Conservation (phyloP, 2,329 filamentous ascomycete genomes). For the Graphilbum ipis-grandicollis region DNA sequence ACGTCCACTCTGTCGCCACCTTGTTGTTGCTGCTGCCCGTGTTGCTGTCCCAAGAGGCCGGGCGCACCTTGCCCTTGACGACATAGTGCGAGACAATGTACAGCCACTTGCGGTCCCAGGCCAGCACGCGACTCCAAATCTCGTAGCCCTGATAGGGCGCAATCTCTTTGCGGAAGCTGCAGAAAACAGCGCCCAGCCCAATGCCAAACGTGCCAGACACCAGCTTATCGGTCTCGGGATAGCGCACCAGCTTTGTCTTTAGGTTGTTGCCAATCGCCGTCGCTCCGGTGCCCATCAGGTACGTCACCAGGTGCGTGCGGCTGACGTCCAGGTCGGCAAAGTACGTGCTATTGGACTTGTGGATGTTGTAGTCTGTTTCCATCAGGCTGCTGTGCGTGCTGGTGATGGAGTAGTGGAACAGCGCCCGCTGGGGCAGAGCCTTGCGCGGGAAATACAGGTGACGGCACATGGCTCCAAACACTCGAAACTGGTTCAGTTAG, state of each 20-base stretch:
- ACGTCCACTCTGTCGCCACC: constrained; percentile 8
- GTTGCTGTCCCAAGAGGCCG: constrained; percentile 34
- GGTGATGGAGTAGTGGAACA: constrained; percentile 20
- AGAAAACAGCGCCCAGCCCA: constrained; percentile 56
- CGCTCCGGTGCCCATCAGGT: constrained; percentile 44
- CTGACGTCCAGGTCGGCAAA: constrained; percentile 74
- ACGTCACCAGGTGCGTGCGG: constrained; percentile 63
- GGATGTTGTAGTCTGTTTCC: constrained; percentile 22
- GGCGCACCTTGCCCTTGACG: constrained; percentile 38
- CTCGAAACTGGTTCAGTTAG: constrained; percentile 17
- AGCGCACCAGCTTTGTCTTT: constrained; percentile 29
- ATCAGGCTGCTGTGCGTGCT: constrained; percentile 14
- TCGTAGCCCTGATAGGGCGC: constrained; percentile 52
- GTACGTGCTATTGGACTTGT: constrained; percentile 46
- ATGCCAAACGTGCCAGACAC: constrained; percentile 39
- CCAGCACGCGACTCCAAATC: constrained; percentile 52
- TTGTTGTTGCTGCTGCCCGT: constrained; percentile 4
- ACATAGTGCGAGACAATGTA: constrained; percentile 63
- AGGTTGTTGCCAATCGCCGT: constrained; percentile 31
- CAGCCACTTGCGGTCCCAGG: constrained; percentile 71
- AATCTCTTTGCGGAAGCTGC: constrained; percentile 59
- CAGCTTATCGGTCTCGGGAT: constrained; percentile 19
- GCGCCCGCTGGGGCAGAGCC: constrained; percentile 13
- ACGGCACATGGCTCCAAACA: constrained; percentile 18
- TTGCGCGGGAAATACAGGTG: constrained; percentile 12